These are phyloP conservation scores for Trichoderma citrinoviride DNA, from an alignment of 2,329 filamentous ascomycete genomes.

Conservation along the genomic window DNA sequence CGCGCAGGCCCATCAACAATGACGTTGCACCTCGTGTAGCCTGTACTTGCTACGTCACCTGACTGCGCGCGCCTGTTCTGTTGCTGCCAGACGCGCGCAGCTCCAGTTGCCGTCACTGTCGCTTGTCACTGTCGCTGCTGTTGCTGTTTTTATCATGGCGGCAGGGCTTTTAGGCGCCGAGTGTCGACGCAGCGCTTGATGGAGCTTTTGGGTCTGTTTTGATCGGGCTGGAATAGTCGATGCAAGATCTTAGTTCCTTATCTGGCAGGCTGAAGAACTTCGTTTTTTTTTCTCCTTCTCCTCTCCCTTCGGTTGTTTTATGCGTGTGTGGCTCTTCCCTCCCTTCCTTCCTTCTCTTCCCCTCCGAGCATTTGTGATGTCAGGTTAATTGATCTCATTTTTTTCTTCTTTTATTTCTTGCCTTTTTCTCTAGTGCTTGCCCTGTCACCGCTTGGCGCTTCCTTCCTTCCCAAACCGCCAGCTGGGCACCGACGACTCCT, in stretches of 20 bases:
- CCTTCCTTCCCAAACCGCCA: conserved; percentile 1
- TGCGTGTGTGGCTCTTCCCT: not conserved
- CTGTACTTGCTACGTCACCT: conserved; percentile 27
- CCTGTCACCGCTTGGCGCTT: conserved; percentile 10
- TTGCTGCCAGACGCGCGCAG: not conserved
- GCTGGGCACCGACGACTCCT: conserved; percentile 3
- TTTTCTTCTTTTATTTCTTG: not conserved
- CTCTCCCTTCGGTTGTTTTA: not conserved
- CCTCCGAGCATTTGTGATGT: not conserved
- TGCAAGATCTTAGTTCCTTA: not conserved
- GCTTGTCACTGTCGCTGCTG: no score
- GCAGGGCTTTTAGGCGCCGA: not conserved
- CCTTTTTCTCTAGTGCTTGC: not conserved
- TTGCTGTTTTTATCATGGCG: not conserved
- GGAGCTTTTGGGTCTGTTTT: no score
- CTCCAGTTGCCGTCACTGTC: not conserved
- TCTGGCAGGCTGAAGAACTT: not conserved
- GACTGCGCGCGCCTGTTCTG: conserved; percentile 29
- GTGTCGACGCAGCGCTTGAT: not conserved
- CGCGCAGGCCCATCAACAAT: not conserved
- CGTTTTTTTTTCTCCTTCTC: not conserved
- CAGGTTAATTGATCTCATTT: not conserved
- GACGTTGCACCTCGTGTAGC: not conserved
- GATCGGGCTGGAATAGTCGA: no score
- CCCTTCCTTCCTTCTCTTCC: not conserved